Conservation (phyloP, 257 asterid genomes). For the Nicotiana sylvestris region DNA sequence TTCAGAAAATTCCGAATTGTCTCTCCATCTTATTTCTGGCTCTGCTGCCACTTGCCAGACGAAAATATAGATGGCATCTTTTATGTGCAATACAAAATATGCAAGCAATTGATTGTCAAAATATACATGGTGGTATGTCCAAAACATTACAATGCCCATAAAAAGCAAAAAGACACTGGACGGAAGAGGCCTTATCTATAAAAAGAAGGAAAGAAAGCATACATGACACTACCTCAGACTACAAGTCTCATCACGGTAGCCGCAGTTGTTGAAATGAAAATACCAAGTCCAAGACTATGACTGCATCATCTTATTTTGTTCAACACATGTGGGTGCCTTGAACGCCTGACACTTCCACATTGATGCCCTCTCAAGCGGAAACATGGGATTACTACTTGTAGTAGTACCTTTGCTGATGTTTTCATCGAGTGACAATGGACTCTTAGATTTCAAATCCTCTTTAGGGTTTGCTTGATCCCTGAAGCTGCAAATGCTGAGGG, state of each 20-base stretch:
- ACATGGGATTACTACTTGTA: conserved; percentile 28
- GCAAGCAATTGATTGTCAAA: conserved; percentile 45
- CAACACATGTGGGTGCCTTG: conserved; percentile 62
- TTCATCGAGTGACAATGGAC: conserved; percentile 20
- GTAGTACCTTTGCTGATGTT: conserved; percentile 19
- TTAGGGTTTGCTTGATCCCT: conserved; percentile 58
- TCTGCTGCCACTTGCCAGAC: conserved; percentile 4
- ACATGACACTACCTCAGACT: conserved; percentile 37
- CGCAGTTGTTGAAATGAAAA: conserved; percentile 26
- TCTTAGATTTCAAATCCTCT: conserved; percentile 44
- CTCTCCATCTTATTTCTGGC: conserved; percentile 1
- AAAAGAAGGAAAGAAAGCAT: conserved; percentile 27
- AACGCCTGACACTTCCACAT: conserved; percentile 81
- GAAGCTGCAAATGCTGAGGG: conserved; percentile 77
- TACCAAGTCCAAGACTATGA: conserved; percentile 55
- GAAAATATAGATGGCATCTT: background rate
- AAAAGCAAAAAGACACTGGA: conserved; percentile 23
- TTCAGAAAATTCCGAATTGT: background rate
- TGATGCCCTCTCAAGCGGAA: conserved; percentile 50
- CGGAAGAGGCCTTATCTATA: conserved; percentile 24
- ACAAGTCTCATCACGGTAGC: conserved; percentile 38
- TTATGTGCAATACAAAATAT: conserved; percentile 32
- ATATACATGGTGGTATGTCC: conserved; percentile 47
- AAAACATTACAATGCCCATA: conserved; percentile 41
- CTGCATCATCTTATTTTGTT: conserved; percentile 75